Conservation (phyloP, 179 eudicot species). For the Nepenthes alata region DNA sequence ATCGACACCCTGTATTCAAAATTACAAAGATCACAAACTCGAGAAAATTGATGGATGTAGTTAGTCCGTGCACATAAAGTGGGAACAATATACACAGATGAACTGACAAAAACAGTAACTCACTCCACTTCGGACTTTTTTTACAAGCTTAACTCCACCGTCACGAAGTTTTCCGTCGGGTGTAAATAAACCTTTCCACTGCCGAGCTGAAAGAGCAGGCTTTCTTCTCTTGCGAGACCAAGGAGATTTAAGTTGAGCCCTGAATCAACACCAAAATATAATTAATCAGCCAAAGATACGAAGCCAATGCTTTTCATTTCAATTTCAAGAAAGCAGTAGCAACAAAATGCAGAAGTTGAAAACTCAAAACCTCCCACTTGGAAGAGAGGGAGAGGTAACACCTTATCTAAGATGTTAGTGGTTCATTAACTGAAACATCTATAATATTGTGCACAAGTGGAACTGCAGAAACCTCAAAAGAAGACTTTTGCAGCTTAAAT, state of each 20-base stretch:
- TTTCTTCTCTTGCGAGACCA: constrained; percentile 92
- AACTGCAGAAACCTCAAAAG: too few species aligned
- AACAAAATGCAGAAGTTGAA: neutral
- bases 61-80: neutral
- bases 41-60: neutral
- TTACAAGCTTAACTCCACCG: constrained; percentile 77
- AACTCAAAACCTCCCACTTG: too few species aligned
- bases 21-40: neutral
- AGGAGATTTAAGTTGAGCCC: constrained; percentile 85
- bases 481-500: too few species aligned
- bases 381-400: too few species aligned
- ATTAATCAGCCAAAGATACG: constrained; percentile 2
- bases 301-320: neutral
- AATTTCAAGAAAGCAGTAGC: neutral
- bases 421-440: too few species aligned
- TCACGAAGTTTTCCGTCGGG: constrained; percentile 73
- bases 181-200: constrained; percentile 66
- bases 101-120: constrained; percentile 16
- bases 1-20: constrained; percentile 46
- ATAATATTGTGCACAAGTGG: too few species aligned
- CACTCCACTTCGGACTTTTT: constrained; percentile 93
- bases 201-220: constrained; percentile 53
- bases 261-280: constrained; percentile 11
- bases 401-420: too few species aligned
- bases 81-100: neutral